phyloP scores from a whole-genome alignment of 805 yeast species.

The Wickerhamiella brachini region DNA sequence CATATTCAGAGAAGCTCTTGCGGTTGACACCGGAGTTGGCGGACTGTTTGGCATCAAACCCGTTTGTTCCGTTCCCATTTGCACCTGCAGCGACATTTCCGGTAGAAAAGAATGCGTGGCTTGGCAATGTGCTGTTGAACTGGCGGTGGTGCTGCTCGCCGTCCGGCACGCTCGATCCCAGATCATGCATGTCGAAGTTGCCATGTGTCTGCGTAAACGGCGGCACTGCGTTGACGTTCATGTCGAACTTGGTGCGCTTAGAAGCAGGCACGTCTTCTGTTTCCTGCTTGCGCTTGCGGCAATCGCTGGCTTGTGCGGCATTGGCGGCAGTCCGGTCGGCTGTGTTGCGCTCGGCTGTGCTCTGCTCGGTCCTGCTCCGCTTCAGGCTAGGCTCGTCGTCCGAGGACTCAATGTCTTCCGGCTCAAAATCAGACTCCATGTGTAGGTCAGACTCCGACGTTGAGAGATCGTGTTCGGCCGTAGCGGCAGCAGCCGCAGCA shows the following conservation, averaged over 20 bases:
- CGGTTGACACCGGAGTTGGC: not conserved
- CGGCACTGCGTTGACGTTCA: constrained; percentile 8
- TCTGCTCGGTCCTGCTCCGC: too few species aligned
- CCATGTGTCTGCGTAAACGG: constrained; percentile 22
- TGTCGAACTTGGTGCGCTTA: not conserved
- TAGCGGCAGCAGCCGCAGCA: not conserved
- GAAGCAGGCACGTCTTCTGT: not conserved
- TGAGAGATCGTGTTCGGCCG: not conserved
- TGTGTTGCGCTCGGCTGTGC: too few species aligned
- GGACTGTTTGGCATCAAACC: too few species aligned
- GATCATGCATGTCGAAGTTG: constrained; percentile 19
- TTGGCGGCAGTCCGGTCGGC: too few species aligned
- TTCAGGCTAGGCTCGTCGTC: too few species aligned
- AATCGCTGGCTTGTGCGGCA: not conserved
- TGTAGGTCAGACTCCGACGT: not conserved
- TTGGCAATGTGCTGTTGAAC: not conserved
- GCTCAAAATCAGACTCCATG: not conserved
- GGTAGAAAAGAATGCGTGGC: too few species aligned
- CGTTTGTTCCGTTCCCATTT: too few species aligned
- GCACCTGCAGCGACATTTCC: too few species aligned
- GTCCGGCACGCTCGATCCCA: constrained; percentile 1
- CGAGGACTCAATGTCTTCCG: not conserved
- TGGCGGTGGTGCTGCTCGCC: not conserved
- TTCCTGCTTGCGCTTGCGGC: not conserved
- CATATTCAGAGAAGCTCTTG: not conserved